Base-by-base conservation (phyloP, 106 monocot species). In the Phalaenopsis equestris region DNA sequence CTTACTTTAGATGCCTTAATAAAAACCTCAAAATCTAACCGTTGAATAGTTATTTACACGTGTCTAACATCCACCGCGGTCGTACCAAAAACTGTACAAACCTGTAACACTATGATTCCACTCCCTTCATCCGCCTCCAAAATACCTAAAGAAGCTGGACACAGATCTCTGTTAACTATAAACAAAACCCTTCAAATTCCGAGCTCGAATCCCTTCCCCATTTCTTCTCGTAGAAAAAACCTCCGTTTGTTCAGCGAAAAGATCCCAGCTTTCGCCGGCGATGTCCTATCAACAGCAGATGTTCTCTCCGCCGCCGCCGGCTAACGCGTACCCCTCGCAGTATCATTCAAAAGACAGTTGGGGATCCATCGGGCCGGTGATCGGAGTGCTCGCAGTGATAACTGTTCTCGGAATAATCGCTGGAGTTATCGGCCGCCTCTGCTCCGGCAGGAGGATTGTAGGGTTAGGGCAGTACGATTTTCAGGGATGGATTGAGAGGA, bases 361-460 rank as follows among this genome's bases (percentile, higher is more conserved):
- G 67, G 87, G 85, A 46, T 87, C 90, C 0, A 84, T 87, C 41
- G 87, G 90, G 0, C 90, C 84, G 47, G 84, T 85, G 7, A 83
- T 90, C 56, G 39, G 65, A 18, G 87, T 83, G 15, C 80, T 85
- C 21, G 80, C 84, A 0, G 72, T 85, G 67, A 87, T 90, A 21
- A 64, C 82, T 4, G 48, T 90, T 17, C 83, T 90, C 12, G 84
- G 87, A 17, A 6, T 78, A 55, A 16, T 87, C 45, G 84, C 87
- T 1, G 85, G 85, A 55, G 49, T 87, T 23, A 55, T 86, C 73
- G 84, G 89, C 8, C 75, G 87, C 55, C 75, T 85, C 14, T 90
- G 89, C 38, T 75, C 79, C 15, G 82, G 81, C 23, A 75, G 73
- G 5, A 15, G 84, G 23, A 80, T 78, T 36, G 12, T 58, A 16